Evolutionary conservation across 1,139 yeast genomes (phyloP).

Genomic region (Protomyces macrosporus): DNA sequence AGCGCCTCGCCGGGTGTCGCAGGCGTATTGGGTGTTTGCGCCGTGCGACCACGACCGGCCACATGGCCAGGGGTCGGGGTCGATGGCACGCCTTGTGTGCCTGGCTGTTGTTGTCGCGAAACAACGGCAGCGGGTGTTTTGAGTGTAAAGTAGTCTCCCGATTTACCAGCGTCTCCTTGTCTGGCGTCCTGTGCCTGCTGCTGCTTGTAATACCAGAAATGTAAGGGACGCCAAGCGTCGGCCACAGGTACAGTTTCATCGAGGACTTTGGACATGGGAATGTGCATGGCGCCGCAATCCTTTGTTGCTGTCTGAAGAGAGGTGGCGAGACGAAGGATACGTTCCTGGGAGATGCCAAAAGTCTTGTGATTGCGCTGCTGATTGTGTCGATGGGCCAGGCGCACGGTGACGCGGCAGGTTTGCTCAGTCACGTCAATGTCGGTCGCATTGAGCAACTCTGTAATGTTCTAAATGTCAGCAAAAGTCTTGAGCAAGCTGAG

Average conservation of each 20-base stretch:
- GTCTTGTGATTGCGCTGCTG: slow-evolving; percentile 29
- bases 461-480: slow-evolving; percentile 42
- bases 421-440: slow-evolving; percentile 47
- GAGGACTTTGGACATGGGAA: slow-evolving; percentile 8
- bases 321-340: slow-evolving; percentile 24
- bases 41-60: background rate
- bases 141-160: background rate
- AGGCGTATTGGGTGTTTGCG: background rate
- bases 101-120: background rate
- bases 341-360: slow-evolving; percentile 26
- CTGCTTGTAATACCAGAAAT: slow-evolving; percentile 8
- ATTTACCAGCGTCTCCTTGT: background rate
- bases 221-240: slow-evolving; percentile 6
- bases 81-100: background rate
- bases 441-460: slow-evolving; percentile 55
- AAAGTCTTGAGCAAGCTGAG: background rate
- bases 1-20: background rate
- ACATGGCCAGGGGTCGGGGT: background rate
- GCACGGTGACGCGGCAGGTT: slow-evolving; percentile 59
- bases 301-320: slow-evolving; percentile 24
- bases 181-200: background rate
- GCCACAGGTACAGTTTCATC: background rate
- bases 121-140: background rate
- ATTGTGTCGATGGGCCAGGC: slow-evolving; percentile 50
- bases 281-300: slow-evolving; percentile 9